phyloP scores from a whole-genome alignment of 164 flowering plant genomes.

The Paratinospora sagittata region DNA sequence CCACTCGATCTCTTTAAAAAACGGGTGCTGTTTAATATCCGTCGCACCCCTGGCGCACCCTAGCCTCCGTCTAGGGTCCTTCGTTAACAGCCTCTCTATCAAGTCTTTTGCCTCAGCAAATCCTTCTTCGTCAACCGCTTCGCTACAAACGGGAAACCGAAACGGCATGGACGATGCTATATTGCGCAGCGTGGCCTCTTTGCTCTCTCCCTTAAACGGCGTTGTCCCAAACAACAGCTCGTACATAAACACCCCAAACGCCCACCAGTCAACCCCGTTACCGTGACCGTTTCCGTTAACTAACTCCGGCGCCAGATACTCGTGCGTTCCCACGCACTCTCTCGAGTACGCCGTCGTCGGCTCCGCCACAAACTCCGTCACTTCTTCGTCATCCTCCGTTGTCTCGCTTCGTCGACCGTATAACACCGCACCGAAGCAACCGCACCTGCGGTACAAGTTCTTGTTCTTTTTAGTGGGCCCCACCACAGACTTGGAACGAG shows the following conservation, averaged over 20 bases:
- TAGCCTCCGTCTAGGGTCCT: conserved; percentile 62
- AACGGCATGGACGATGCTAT: conserved; percentile 42
- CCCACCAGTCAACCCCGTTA: conserved; percentile 95
- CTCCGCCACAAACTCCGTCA: conserved; percentile 69
- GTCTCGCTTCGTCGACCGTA: conserved; percentile 10
- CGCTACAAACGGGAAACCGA: conserved; percentile 24
- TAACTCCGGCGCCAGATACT: conserved; percentile 86
- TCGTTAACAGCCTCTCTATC: conserved; percentile 57
- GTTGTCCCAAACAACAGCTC: conserved; percentile 74
- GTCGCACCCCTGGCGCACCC: conserved; percentile 71
- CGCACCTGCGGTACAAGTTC: background rate
- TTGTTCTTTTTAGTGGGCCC: background rate
- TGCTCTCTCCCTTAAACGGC: conserved; percentile 76
- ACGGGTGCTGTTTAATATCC: conserved; percentile 78
- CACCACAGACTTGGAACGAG: too few species aligned
- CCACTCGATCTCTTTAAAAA: conserved; percentile 73
- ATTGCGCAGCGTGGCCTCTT: conserved; percentile 65
- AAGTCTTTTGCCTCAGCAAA: conserved; percentile 48
- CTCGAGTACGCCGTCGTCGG: conserved; percentile 61
- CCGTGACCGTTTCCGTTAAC: conserved; percentile 70
- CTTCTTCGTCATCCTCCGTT: background rate
- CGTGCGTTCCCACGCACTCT: conserved; percentile 88
- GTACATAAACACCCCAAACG: conserved; percentile 75
- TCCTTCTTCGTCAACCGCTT: conserved; percentile 21
- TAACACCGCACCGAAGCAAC: conserved; percentile 2